phyloP scores from a whole-genome alignment of 2,329 filamentous ascomycete species.

The Fusarium odoratissimum region DNA sequence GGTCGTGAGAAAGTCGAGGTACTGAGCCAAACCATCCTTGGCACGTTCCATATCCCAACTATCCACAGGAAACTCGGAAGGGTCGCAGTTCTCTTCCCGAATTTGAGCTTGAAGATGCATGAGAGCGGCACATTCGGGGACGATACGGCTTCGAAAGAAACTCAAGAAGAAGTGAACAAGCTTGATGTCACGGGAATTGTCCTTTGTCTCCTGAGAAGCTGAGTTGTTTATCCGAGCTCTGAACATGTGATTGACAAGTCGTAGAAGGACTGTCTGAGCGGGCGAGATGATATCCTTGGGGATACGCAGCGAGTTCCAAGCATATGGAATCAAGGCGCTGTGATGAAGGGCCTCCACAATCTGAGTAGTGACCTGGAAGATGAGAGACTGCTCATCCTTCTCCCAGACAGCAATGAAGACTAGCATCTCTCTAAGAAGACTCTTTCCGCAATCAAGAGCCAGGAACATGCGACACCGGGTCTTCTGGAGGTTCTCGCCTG shows the following conservation, averaged over 20 bases:
- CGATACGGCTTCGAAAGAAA: slow-evolving; percentile 90
- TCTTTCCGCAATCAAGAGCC: slow-evolving; percentile 89
- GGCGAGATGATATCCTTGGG: slow-evolving; percentile 97
- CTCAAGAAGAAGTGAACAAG: slow-evolving; percentile 90
- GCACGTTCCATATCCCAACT: slow-evolving; percentile 98
- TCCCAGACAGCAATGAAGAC: slow-evolving; percentile 99
- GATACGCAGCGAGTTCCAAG: slow-evolving; percentile 90
- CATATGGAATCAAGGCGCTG: slow-evolving; percentile 89
- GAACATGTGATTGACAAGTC: slow-evolving; percentile 91
- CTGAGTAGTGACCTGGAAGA: slow-evolving; percentile 96
- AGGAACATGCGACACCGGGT: slow-evolving; percentile 90
- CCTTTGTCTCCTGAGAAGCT: slow-evolving; percentile 60
- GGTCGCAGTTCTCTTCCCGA: slow-evolving; percentile 77
- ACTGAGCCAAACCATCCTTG: slow-evolving; percentile 93
- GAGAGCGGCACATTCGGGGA: slow-evolving; percentile 92
- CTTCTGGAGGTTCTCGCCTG: slow-evolving; percentile 86
- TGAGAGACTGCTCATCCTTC: slow-evolving; percentile 89
- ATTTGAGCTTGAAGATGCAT: slow-evolving; percentile 95
- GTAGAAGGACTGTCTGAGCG: slow-evolving; percentile 91
- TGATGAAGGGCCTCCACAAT: slow-evolving; percentile 94
- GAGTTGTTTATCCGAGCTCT: slow-evolving; percentile 62
- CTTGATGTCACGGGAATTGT: slow-evolving; percentile 67
- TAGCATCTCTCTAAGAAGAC: slow-evolving; percentile 87
- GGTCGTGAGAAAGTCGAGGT: slow-evolving; percentile 92
- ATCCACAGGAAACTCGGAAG: slow-evolving; percentile 92